Evolutionary conservation across 2,329 filamentous ascomycete species (phyloP), one percentile per base, ranked within the genome.

Genomic region (Talaromyces verruculosus): DNA sequence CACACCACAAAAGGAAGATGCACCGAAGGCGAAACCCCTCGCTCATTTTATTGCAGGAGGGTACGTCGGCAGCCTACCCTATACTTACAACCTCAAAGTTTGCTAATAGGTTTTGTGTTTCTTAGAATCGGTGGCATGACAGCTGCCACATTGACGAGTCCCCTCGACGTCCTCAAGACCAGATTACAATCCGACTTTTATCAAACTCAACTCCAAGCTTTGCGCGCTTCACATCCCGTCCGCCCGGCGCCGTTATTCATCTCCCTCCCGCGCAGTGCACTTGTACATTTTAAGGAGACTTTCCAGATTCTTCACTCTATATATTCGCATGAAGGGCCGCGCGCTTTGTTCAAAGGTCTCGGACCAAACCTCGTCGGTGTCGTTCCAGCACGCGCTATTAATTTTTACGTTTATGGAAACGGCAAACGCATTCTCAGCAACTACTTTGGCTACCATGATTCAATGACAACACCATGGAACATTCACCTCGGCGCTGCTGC

Each of bases 181-280:
- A 88, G 94, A 41, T 84, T 98, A 2, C 94, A 98, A 77, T 96
- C 92, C 73, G 93, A 96, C 75, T 96, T 96, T 77, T 97, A 97
- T 83, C 92, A 97, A 77, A 84, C 88, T 8, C 91, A 97, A 78
- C 85, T 97, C 55, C 68, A 68, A 65, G 87, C 89, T 17, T 85
- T 87, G 8, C 87, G 91, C 60, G 81, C 86, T n/a, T 85, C 88
- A 47, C 82, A 84, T 63, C 82, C 82, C 13, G 74, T 84, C 1
- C 84, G 74, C 74, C 85, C 79, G 69, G 85, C 79, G 71, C 68
- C 70, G 2, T 82, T 77, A 68, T 77, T 87, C 68, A 84, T 92
- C 70, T 87, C 88, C 57, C 86, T 91, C 4, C 76, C 88, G 15
- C 87, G 89, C 61, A 87, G 87, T 58, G 88, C 88, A 1, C 74